These are phyloP conservation scores for Mycena sanguinolenta DNA, from an alignment of 768 basidiomycete genomes.

Conservation along the genomic window DNA sequence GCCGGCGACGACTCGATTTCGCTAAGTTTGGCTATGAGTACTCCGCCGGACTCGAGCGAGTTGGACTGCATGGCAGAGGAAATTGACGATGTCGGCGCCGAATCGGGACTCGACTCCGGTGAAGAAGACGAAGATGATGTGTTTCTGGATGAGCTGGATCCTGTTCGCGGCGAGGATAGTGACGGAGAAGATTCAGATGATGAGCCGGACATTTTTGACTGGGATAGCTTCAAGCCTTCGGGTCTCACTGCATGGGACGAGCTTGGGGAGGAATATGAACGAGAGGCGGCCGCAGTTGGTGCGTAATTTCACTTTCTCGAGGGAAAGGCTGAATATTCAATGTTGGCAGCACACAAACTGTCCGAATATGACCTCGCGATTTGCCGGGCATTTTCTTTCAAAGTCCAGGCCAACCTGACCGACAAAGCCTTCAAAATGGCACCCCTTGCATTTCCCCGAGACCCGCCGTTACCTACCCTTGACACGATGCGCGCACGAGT, in stretches of 20 bases:
- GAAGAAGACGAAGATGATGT: neutral
- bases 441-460: slow-evolving; percentile 30
- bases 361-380: slow-evolving; percentile 36
- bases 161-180: slow-evolving; percentile 1
- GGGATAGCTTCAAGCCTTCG: slow-evolving; percentile 1
- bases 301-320: neutral
- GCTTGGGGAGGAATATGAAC: neutral
- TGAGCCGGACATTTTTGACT: neutral
- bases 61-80: too few relatives aligned
- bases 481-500: slow-evolving; percentile 15
- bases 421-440: slow-evolving; percentile 31
- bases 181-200: neutral
- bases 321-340: neutral
- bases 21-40: too few relatives aligned
- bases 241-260: neutral
- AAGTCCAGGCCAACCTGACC: slow-evolving; percentile 34
- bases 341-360: slow-evolving; percentile 31
- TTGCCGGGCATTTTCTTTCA: slow-evolving; percentile 38
- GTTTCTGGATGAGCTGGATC: neutral
- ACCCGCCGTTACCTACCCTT: slow-evolving; percentile 36
- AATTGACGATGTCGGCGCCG: neutral
- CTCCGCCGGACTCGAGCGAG: too few relatives aligned
- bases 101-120: too few relatives aligned
- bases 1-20: too few relatives aligned
- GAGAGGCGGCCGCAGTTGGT: slow-evolving; percentile 4